Evolutionary conservation across 495 filamentous ascomycete genomes (phyloP).

Genomic region (Tuber melanosporum): DNA sequence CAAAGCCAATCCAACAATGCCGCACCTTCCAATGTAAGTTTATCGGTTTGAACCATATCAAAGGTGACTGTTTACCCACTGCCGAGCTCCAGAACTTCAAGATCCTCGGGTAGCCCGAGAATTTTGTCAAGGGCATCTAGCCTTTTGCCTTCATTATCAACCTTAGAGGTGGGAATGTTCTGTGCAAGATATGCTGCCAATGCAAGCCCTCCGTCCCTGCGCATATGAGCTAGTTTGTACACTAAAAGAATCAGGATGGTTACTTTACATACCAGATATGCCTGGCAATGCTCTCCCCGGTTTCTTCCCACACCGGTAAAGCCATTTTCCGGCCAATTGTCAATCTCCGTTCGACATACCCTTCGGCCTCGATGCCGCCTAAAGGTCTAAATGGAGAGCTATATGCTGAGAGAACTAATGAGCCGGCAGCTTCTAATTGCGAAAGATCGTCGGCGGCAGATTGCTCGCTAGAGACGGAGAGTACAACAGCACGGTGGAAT

Average conservation of each 20-base stretch:
- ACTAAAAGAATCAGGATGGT: background rate
- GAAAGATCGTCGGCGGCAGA: conserved; percentile 24
- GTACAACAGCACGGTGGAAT: background rate
- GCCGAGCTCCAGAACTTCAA: conserved; percentile 70
- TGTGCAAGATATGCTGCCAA: conserved; percentile 48
- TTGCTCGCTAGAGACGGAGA: conserved; percentile 15
- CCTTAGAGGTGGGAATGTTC: conserved; percentile 9
- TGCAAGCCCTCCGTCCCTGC: conserved; percentile 64
- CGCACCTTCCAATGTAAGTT: conserved; percentile 49
- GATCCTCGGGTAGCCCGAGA: conserved; percentile 32
- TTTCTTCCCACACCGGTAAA: conserved; percentile 71
- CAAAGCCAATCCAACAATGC: conserved; percentile 71
- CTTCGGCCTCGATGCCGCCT: conserved; percentile 45
- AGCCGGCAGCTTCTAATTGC: background rate
- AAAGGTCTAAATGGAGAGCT: conserved; percentile 49
- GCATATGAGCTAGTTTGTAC: conserved; percentile 5
- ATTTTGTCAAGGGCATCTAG: conserved; percentile 28
- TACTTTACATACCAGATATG: conserved; percentile 70
- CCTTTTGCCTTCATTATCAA: conserved; percentile 3
- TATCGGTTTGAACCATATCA: background rate
- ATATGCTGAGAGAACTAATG: conserved; percentile 51
- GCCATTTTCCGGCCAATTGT: conserved; percentile 23
- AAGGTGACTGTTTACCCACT: conserved; percentile 49
- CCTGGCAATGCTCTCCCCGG: conserved; percentile 87
- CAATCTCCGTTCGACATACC: conserved; percentile 53